phyloP scores from a whole-genome alignment of 2,329 filamentous ascomycete species.

The Colletotrichum tropicicola region DNA sequence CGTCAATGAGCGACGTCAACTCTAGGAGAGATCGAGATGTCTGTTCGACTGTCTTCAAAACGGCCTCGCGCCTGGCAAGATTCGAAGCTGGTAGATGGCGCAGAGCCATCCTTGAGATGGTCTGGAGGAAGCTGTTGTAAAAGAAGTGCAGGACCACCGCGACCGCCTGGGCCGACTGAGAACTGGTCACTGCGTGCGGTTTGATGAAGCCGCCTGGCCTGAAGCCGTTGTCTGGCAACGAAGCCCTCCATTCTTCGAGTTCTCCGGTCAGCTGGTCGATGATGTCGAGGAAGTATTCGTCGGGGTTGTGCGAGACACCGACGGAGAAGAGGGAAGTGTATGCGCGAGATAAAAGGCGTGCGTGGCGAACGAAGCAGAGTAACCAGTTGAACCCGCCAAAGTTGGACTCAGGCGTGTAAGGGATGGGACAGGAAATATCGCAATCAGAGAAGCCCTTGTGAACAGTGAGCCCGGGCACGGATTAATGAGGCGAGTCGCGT shows the following conservation, averaged over 20 bases:
- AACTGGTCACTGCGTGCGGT: conserved; percentile 19
- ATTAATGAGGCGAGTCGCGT: not conserved
- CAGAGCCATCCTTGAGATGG: conserved; percentile 38
- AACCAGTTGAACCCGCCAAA: conserved; percentile 47
- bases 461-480: too few species aligned
- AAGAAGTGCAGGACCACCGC: conserved; percentile 36
- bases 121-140: conserved; percentile 39
- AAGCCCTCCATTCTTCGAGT: conserved; percentile 38
- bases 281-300: conserved; percentile 35
- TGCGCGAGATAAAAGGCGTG: conserved; percentile 41
- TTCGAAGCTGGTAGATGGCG: conserved; percentile 24
- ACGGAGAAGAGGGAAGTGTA: conserved; percentile 46
- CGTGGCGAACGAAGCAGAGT: conserved; percentile 38
- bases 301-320: conserved; percentile 36
- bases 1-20: conserved; percentile 38
- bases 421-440: conserved; percentile 47
- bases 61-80: conserved; percentile 23
- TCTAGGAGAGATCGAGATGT: conserved; percentile 38
- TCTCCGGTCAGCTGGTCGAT: conserved; percentile 39
- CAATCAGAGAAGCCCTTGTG: conserved; percentile 42
- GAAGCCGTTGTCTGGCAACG: conserved; percentile 34
- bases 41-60: conserved; percentile 32
- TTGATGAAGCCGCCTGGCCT: conserved; percentile 27
- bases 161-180: not conserved
- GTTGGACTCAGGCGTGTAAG: conserved; percentile 39